Conservation (phyloP, 2,329 filamentous ascomycete genomes). For the Aureobasidium sp. region DNA sequence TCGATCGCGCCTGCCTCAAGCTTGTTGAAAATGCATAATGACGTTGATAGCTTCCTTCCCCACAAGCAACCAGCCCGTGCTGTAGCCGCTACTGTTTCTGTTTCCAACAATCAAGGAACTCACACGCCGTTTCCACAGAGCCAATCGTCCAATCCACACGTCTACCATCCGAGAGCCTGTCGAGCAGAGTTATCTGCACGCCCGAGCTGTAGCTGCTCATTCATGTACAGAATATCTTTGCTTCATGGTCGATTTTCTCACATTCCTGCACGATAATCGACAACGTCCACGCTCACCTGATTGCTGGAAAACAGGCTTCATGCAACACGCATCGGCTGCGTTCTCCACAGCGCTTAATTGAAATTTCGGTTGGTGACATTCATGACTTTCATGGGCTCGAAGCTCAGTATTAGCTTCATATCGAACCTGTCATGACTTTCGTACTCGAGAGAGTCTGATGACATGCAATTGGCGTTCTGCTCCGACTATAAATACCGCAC, state of each 20-base stretch:
- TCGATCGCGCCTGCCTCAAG: conserved; percentile 4
- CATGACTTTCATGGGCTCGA: neutral
- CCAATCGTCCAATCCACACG: neutral
- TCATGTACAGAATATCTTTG: neutral
- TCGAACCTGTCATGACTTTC: neutral
- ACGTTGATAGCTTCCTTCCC: conserved; percentile 6
- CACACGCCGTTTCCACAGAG: neutral
- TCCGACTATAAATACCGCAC: neutral
- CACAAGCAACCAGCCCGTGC: neutral
- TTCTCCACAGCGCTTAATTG: conserved; percentile 8
- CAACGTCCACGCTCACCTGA: neutral
- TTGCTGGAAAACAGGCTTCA: conserved; percentile 4
- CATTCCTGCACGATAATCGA: neutral
- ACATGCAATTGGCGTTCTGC: neutral
- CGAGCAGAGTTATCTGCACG: neutral
- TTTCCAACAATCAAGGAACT: conserved; percentile 3
- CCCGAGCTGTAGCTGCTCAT: neutral
- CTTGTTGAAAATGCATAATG: neutral
- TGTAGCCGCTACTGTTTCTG: no score
- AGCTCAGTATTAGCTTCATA: neutral
- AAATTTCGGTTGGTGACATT: neutral
- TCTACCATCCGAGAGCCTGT: neutral
- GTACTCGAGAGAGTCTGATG: neutral
- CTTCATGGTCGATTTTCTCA: neutral
- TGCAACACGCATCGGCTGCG: conserved; percentile 1